Conservation (phyloP, 148 eudicot genomes). For the Agrostemma githago region DNA sequence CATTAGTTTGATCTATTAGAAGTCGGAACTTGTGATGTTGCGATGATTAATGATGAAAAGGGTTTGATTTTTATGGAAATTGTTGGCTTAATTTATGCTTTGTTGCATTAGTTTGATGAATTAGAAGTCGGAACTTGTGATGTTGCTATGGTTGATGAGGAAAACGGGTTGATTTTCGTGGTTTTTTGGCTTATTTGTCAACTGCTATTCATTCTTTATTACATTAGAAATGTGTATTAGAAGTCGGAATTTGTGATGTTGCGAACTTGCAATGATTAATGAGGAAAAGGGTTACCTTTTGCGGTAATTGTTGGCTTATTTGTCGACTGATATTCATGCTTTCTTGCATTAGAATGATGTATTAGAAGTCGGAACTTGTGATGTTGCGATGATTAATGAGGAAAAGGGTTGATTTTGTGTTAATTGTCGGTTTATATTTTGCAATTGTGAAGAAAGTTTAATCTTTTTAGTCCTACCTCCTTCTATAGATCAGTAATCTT, state of each 20-base stretch:
- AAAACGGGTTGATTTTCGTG: neutral
- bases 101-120: too few species aligned
- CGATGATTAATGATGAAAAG: neutral
- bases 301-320: too few species aligned
- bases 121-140: neutral
- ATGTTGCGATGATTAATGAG: too few species aligned
- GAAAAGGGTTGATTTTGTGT: neutral
- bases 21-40: neutral
- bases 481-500: neutral
- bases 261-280: neutral
- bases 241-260: neutral
- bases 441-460: neutral
- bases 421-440: neutral
- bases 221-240: conserved; percentile 29
- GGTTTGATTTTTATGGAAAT: conserved; percentile 4
- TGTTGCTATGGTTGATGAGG: neutral
- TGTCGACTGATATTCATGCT: too few species aligned
- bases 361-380: neutral
- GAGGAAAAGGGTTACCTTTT: neutral
- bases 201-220: conserved; percentile 27
- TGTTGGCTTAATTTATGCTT: neutral
- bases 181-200: too few species aligned
- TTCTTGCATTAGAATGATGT: conserved; percentile 29
- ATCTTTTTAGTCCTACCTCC: neutral
- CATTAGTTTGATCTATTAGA: conserved; percentile 31